Conservation (phyloP, 129 eudicot genomes). For the Chrysanthemum lavandulifolium region DNA sequence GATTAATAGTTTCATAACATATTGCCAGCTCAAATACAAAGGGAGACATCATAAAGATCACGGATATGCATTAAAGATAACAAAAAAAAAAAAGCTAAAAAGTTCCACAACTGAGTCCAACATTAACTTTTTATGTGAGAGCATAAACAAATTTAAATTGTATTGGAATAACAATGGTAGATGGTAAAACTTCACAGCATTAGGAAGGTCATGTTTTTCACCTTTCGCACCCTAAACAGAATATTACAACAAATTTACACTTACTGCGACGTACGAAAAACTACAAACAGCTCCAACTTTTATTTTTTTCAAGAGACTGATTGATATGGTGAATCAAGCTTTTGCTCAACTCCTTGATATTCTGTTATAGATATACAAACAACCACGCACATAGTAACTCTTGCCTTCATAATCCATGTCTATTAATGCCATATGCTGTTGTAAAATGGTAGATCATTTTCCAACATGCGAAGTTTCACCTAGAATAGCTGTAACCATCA, state of each 20-base stretch:
- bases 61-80: slow-evolving; percentile 1
- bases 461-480: no score
- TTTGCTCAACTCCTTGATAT: not conserved
- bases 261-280: not conserved
- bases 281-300: not conserved
- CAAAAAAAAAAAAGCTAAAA: not conserved
- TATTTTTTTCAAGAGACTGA: not conserved
- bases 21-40: not conserved
- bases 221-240: not conserved
- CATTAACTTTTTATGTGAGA: not conserved
- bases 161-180: not conserved
- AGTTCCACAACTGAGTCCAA: no score
- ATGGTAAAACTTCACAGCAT: not conserved
- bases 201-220: not conserved
- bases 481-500: no score
- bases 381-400: no score
- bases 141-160: not conserved
- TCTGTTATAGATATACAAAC: no score
- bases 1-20: not conserved
- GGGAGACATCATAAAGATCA: slow-evolving; percentile 5
- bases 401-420: no score
- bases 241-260: not conserved
- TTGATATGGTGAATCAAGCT: not conserved
- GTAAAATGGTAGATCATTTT: no score
- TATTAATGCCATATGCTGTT: no score